These are phyloP conservation scores for Coemansia sp. DNA, from an alignment of 192 early-diverging fungal species.

Conservation along the genomic window DNA sequence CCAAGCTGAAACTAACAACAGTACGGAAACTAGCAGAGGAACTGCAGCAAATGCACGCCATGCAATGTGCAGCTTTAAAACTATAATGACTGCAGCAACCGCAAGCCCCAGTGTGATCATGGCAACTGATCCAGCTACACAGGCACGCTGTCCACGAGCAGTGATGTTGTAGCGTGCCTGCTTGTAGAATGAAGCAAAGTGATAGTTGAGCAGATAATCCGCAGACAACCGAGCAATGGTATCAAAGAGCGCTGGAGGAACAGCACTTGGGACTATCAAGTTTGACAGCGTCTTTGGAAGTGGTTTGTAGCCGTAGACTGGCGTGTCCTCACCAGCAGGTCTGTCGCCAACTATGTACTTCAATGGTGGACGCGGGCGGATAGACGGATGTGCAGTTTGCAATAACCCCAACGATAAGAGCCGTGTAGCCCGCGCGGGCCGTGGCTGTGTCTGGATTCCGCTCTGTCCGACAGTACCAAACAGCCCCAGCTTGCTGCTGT, in stretches of 20 bases:
- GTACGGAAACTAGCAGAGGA: conserved; percentile 3
- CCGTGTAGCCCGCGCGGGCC: not conserved
- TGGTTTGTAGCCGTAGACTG: conserved; percentile 19
- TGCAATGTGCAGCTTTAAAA: not conserved
- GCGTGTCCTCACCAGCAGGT: too few species aligned
- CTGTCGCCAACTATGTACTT: too few species aligned
- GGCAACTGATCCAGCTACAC: not conserved
- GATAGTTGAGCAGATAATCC: conserved; percentile 9
- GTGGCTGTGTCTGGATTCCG: too few species aligned
- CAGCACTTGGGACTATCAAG: conserved; percentile 12
- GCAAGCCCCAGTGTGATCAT: conserved; percentile 8
- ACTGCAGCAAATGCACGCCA: conserved; percentile 21
- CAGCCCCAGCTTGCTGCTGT: too few species aligned
- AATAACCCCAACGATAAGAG: conserved; percentile 15
- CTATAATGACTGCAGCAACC: conserved; percentile 1
- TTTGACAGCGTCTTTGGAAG: conserved; percentile 8
- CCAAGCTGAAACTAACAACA: conserved; percentile 6
- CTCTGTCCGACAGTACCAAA: too few species aligned
- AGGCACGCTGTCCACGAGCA: conserved; percentile 3
- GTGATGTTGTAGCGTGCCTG: conserved; percentile 32
- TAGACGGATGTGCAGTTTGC: conserved; percentile 19
- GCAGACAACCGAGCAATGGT: conserved; percentile 27
- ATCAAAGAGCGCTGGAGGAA: conserved; percentile 39
- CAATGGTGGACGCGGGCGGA: conserved; percentile 22
- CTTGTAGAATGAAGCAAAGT: conserved; percentile 23